Evolutionary conservation across 106 monocot genomes (phyloP).

Genomic region (Acorus calamus): DNA sequence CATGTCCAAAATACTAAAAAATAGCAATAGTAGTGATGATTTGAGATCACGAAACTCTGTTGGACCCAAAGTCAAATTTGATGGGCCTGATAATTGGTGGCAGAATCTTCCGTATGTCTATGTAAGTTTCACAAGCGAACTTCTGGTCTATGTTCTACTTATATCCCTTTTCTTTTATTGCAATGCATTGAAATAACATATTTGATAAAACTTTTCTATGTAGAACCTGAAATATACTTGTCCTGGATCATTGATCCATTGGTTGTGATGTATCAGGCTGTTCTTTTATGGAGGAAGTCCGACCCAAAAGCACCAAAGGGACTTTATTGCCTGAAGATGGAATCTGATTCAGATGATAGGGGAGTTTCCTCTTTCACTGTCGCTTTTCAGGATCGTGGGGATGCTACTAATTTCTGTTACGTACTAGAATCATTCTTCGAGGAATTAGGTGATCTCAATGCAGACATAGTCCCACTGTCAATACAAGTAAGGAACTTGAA

Average conservation of each 20-base stretch:
- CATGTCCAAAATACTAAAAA: too few species aligned
- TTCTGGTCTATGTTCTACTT: too few species aligned
- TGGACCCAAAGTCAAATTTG: constrained; percentile 2
- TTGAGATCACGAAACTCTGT: neutral
- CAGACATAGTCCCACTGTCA: constrained; percentile 61
- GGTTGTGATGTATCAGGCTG: constrained; percentile 26
- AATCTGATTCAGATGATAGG: constrained; percentile 23
- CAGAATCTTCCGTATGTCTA: constrained; percentile 43
- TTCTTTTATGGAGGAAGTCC: constrained; percentile 39
- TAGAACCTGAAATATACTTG: neutral
- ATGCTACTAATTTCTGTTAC: constrained; percentile 74
- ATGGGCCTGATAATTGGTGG: constrained; percentile 35
- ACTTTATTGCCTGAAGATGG: constrained; percentile 49
- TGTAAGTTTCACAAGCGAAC: constrained; percentile 16
- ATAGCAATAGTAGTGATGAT: too few species aligned
- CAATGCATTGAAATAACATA: too few species aligned
- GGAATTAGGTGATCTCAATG: constrained; percentile 46
- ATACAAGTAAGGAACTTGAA: constrained; percentile 33
- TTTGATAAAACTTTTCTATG: neutral
- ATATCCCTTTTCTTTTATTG: too few species aligned
- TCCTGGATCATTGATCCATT: neutral
- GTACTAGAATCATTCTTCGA: constrained; percentile 64
- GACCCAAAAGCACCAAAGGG: constrained; percentile 24
- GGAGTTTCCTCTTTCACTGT: constrained; percentile 35
- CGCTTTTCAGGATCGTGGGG: constrained; percentile 56